These are phyloP conservation scores for Capsella bursapastoris DNA, from an alignment of 345 rosid species.

Conservation along the genomic window DNA sequence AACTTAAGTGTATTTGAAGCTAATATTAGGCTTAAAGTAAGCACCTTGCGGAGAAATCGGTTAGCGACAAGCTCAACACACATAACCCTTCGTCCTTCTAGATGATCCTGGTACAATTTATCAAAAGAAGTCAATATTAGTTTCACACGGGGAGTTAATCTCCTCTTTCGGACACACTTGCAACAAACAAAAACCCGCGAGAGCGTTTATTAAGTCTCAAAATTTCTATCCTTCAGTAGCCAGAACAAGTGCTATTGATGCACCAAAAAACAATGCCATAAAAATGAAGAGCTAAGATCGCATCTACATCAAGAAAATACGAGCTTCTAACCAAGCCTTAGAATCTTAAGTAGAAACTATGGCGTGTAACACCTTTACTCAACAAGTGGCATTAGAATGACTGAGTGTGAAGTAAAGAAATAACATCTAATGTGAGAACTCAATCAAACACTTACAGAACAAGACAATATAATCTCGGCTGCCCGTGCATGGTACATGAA, in stretches of 20 bases:
- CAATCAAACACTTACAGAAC: conserved; percentile 50
- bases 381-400: conserved; percentile 21
- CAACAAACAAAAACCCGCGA: conserved; percentile 1
- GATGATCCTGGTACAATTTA: conserved; percentile 48
- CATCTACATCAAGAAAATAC: background rate
- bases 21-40: conserved; percentile 24
- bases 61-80: conserved; percentile 90
- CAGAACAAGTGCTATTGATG: conserved; percentile 2
- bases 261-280: background rate
- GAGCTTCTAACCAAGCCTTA: conserved; percentile 2
- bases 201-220: conserved; percentile 1
- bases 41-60: conserved; percentile 90
- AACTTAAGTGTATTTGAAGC: conserved; percentile 1
- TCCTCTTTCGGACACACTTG: background rate
- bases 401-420: background rate
- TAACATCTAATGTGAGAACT: background rate
- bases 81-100: conserved; percentile 69
- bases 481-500: conserved; percentile 91
- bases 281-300: background rate
- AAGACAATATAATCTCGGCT: conserved; percentile 60
- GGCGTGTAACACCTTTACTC: background rate
- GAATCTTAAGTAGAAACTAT: conserved; percentile 9
- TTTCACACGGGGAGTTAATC: conserved; percentile 2
- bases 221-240: conserved; percentile 2
- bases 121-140: conserved; percentile 4